Conservation (phyloP, 2,329 filamentous ascomycete genomes). For the Cercospora sojina region DNA sequence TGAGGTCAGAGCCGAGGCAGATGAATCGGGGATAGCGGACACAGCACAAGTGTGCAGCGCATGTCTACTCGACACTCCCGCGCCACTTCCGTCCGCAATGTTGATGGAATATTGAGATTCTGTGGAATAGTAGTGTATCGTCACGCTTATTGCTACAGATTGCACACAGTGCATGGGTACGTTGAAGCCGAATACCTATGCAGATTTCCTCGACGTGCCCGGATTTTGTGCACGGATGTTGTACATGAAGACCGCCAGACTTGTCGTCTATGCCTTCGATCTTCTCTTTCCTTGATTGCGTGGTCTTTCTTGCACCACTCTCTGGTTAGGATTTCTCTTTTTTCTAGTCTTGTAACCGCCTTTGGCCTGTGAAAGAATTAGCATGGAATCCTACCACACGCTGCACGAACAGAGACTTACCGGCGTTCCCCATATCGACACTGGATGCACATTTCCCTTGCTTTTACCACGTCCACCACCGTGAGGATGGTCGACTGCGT, state of each 20-base stretch:
- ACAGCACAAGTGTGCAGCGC: not conserved
- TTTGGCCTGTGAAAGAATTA: conserved; percentile 58
- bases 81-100: not conserved
- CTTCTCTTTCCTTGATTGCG: conserved; percentile 89
- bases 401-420: conserved; percentile 55
- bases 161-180: not conserved
- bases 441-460: conserved; percentile 94
- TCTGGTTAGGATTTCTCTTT: conserved; percentile 87
- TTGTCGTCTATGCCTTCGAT: conserved; percentile 39
- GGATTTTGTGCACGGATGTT: not conserved
- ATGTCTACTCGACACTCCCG: not conserved
- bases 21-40: not conserved
- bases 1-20: conserved; percentile 12
- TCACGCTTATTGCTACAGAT: not conserved
- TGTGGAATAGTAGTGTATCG: not conserved
- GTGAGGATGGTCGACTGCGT: conserved; percentile 96
- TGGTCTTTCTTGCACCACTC: conserved; percentile 77
- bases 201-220: not conserved
- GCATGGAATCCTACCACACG: conserved; percentile 6
- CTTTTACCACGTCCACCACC: conserved; percentile 99
- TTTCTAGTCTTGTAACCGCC: conserved; percentile 87
- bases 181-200: not conserved
- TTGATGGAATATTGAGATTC: not conserved
- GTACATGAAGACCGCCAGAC: not conserved
- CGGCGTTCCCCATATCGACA: conserved; percentile 93